Evolutionary conservation across 140 eudicot genomes (phyloP), one percentile per base, ranked within the genome.

Genomic region (Ambrosia hybrid): DNA sequence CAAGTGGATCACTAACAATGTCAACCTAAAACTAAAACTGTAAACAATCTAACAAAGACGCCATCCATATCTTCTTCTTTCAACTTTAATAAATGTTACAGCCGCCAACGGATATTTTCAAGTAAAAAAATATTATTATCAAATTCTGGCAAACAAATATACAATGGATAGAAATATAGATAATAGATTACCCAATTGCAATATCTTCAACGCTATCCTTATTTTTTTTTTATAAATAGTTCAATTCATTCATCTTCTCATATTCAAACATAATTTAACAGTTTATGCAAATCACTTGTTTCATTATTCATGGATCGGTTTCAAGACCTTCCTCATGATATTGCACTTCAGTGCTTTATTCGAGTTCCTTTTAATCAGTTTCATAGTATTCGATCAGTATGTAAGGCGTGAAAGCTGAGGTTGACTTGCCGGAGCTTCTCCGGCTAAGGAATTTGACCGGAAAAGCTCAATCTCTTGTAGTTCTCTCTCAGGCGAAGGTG

Each of bases 301-400:
- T 41, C 46, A 41, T 41, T 9, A 41, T 4, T n/a, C 15, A 82
- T 79, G 87, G 87, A 79, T 38, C 73, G 72, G 1, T 61, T 85
- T 58, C 80, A 83, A 43, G 72, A 82, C 65, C 81, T 85, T 56
- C 74, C 79, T 9, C 38, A 38, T 55, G 87, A 83, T 55, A 49
- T 82, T 46, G 87, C 79, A 30, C 77, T 73, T 13, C 81, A 85
- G 37, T 85, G 87, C 63, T 65, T 82, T 59, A 70, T 82, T 75
- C 87, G 87, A 2, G 51, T 85, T 21, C 87, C 85, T 1, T 73
- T 26, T 14, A 21, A 21, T 21, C 30, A 21, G 30, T 66, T 85
- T 67, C 70, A 75, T 9, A 39, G 68, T 4, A 80, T 69, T 5
- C 1, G 75, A 10, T 83, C 91, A 1, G 85, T 86, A 8, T 82